Evolutionary conservation across 2,329 filamentous ascomycete genomes (phyloP).

Genomic region (Hypoxylon sp.): DNA sequence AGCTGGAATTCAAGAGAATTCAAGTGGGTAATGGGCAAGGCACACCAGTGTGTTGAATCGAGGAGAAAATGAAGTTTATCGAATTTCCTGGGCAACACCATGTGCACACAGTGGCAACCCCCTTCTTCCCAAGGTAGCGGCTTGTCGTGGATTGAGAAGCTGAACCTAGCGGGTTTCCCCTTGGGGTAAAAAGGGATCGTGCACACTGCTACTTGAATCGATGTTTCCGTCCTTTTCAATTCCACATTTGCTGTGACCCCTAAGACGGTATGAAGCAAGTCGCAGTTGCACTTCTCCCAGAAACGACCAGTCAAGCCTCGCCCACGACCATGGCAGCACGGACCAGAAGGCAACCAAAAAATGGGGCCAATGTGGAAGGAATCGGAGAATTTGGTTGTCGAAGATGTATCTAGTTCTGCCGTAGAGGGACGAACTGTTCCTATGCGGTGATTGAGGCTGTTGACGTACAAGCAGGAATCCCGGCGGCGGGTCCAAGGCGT

Average conservation of each 20-base stretch:
- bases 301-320: neutral
- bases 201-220: neutral
- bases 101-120: neutral
- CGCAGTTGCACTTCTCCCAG: neutral
- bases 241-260: neutral
- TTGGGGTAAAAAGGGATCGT: neutral
- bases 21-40: neutral
- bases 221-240: neutral
- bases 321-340: constrained; percentile 4
- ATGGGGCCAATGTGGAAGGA: neutral
- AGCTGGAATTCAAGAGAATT: neutral
- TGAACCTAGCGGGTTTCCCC: neutral
- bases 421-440: constrained; percentile 10
- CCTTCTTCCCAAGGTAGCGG: neutral
- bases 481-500: constrained; percentile 6
- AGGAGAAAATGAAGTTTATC: neutral
- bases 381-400: neutral
- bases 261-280: neutral
- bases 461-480: constrained; percentile 10
- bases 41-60: neutral
- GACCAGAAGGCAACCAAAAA: neutral
- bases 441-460: neutral
- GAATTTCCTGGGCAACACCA: neutral
- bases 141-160: neutral
- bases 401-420: neutral